phyloP scores from a whole-genome alignment of 768 basidiomycete species.

The Piloderma croceum region DNA sequence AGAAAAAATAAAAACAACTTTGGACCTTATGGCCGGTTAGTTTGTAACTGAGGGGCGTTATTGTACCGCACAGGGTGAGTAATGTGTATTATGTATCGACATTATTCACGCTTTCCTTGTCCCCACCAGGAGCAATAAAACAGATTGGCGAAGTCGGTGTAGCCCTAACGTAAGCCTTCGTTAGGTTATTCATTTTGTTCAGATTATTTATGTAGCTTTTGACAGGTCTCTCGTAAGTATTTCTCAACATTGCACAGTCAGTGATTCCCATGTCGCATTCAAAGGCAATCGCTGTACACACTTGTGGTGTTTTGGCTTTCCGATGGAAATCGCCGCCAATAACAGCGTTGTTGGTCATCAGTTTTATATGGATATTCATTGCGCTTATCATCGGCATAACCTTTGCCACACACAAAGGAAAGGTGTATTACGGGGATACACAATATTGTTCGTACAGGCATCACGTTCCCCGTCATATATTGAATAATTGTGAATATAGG shows the following conservation, averaged over 20 bases:
- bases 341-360: constrained; percentile 28
- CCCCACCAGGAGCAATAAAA: constrained; percentile 28
- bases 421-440: constrained; percentile 38
- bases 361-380: constrained; percentile 35
- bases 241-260: constrained; percentile 9
- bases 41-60: constrained; percentile 22
- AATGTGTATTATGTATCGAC: background rate
- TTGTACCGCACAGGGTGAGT: constrained; percentile 33
- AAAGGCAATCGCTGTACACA: constrained; percentile 35
- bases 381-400: constrained; percentile 36
- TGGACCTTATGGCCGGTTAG: constrained; percentile 11
- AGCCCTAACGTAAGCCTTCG: constrained; percentile 26
- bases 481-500: constrained; percentile 20
- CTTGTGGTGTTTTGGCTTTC: constrained; percentile 34
- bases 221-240: constrained; percentile 12
- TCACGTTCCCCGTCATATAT: background rate
- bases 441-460: constrained; percentile 28
- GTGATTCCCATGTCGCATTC: constrained; percentile 9
- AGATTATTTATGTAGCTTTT: background rate
- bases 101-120: background rate
- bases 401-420: constrained; percentile 27
- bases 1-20: too few species aligned
- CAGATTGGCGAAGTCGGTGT: constrained; percentile 38
- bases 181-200: too few species aligned
- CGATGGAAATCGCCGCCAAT: constrained; percentile 21